Base-by-base conservation (phyloP, 2,329 filamentous ascomycete species). In the Hypomyces perniciosus region DNA sequence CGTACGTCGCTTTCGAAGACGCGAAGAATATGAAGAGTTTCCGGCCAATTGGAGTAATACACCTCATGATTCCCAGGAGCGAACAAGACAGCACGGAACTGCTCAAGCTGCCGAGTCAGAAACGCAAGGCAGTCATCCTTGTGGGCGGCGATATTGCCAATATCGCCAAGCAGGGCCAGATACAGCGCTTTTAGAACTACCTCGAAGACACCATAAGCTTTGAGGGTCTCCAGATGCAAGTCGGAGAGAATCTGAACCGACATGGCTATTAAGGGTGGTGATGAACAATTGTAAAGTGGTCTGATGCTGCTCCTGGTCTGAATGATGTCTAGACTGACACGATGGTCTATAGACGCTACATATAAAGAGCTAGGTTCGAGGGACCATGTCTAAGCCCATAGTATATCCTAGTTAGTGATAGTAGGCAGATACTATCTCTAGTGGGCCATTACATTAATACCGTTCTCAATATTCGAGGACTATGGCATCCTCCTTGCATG, bases 31-130 rank as follows among this genome's bases (percentile, higher is more conserved):
- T 42, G 30, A 30, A 65, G 59, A 0, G 66, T 61, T 0, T 59
- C 53, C 2, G 57, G 39, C 72, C 72, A 76, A 4, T 10, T 64
- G 4, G 68, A 70, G 42, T 64, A 58, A 55, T 76, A 81, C 0
- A 77, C 68, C 58, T 84, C 80, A 58, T 83, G 79, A 56, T 83
- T 83, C 0, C 80, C 78, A 39, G 0, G 74, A 0, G 83, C 67
- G 30, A 80, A 68, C 38, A 83, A 70, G 1, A 83, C 74, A 2
- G 66, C 60, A 5, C 65, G 60, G 56, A 81, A 83, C 6, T 71
- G 63, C 2, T 37, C 31, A 3, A 83, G 70, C 56, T 81, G 78
- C 2, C 55, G 57, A 9, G 60, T 65, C 8, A 83, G 13, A 20
- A 83, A 83, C 1, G 33, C 48, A 33, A 74, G 38, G 28, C 30